Conservation (phyloP, 495 filamentous ascomycete genomes). For the Penicillium taxi region DNA sequence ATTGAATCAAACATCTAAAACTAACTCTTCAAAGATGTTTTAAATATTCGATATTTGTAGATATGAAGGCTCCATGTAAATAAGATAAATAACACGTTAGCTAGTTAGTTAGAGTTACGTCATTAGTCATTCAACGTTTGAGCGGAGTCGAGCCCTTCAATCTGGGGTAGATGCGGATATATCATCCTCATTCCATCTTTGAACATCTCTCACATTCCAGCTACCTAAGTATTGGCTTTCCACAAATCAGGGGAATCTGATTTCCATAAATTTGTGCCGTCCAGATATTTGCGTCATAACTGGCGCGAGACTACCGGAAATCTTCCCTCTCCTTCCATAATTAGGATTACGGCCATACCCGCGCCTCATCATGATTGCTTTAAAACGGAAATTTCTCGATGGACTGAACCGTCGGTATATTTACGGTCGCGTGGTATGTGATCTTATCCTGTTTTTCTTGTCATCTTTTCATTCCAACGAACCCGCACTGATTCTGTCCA, state of each 20-base stretch:
- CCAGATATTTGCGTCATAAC: slow-evolving; percentile 37
- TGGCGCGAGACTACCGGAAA: slow-evolving; percentile 22
- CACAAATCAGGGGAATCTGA: not conserved
- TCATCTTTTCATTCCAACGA: slow-evolving; percentile 1
- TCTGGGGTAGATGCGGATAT: slow-evolving; percentile 7
- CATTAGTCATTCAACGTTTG: slow-evolving; percentile 7
- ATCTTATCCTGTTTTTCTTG: slow-evolving; percentile 2
- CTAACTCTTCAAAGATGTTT: too few species aligned
- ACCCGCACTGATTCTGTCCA: slow-evolving; percentile 1
- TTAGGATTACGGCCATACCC: slow-evolving; percentile 6
- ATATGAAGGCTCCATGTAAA: too few species aligned
- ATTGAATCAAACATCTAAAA: slow-evolving; percentile 1
- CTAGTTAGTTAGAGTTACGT: not conserved
- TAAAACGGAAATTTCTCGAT: slow-evolving; percentile 54
- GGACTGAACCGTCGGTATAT: slow-evolving; percentile 71
- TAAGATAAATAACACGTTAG: too few species aligned
- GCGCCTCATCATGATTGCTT: slow-evolving; percentile 34
- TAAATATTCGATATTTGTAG: too few species aligned
- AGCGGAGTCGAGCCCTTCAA: slow-evolving; percentile 9
- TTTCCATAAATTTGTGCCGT: not conserved
- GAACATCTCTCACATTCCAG: not conserved
- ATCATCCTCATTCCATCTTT: too few species aligned
- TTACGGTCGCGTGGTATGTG: slow-evolving; percentile 69
- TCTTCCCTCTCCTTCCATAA: slow-evolving; percentile 9
- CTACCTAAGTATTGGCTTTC: not conserved